Evolutionary conservation across 2,329 filamentous ascomycete genomes (phyloP).

Genomic region (Rhynchosporium agropyri): DNA sequence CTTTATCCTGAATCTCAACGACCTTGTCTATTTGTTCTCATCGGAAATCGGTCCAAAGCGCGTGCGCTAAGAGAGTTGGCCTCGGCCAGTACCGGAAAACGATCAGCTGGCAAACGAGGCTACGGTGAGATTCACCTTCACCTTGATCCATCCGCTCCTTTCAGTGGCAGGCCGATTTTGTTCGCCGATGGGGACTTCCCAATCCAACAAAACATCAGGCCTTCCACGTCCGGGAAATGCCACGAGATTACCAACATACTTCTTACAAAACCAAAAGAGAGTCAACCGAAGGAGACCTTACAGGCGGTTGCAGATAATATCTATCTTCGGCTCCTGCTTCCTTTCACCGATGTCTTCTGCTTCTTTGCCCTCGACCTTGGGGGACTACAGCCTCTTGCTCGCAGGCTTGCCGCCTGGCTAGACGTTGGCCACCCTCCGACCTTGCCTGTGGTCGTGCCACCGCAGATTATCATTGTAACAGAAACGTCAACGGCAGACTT

Average conservation of each 20-base stretch:
- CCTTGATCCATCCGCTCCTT: not conserved
- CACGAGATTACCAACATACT: not conserved
- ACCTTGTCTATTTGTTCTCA: conserved; percentile 6
- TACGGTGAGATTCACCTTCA: not conserved
- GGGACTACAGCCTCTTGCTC: not conserved
- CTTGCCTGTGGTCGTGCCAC: not conserved
- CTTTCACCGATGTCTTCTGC: not conserved
- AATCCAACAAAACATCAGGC: not conserved
- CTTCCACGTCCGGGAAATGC: not conserved
- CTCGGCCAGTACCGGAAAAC: conserved; percentile 2
- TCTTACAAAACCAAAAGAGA: not conserved
- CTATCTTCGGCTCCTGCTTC: conserved; percentile 1
- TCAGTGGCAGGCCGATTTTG: not conserved
- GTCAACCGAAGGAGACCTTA: not conserved
- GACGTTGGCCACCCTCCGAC: not conserved
- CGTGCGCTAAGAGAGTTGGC: conserved; percentile 11
- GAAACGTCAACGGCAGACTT: not conserved
- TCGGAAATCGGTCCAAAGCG: conserved; percentile 7
- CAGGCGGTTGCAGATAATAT: not conserved
- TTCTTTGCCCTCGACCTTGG: conserved; percentile 1
- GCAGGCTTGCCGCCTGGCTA: not conserved
- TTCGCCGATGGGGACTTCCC: not conserved
- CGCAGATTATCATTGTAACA: not conserved
- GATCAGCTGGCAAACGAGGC: not conserved
- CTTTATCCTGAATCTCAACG: conserved; percentile 9